These are phyloP conservation scores for Chaetomium fimeti DNA, from an alignment of 495 filamentous ascomycete genomes.

Conservation along the genomic window DNA sequence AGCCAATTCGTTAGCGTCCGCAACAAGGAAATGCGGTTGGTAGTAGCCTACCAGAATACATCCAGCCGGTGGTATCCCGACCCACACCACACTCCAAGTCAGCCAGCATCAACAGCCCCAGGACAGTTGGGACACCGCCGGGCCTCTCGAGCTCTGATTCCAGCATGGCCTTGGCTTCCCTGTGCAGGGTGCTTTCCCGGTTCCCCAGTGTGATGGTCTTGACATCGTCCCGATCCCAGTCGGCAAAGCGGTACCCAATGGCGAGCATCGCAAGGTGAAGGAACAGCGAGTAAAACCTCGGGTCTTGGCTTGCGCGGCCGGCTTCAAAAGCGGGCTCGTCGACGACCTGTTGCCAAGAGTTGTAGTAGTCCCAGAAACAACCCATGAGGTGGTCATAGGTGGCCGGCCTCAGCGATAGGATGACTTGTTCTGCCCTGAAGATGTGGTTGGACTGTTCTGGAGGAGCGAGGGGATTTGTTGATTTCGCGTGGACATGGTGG, in stretches of 20 bases:
- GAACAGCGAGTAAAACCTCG: constrained; percentile 51
- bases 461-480: constrained; percentile 17
- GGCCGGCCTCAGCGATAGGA: constrained; percentile 41
- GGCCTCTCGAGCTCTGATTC: constrained; percentile 52
- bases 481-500: constrained; percentile 36
- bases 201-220: constrained; percentile 46
- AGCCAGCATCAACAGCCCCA: constrained; percentile 50
- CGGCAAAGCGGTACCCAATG: constrained; percentile 51
- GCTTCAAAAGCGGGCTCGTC: constrained; percentile 50
- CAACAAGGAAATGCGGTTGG: too few species aligned
- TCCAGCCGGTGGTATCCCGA: constrained; percentile 53
- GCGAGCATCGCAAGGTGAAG: constrained; percentile 55
- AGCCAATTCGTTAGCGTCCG: constrained; percentile 12
- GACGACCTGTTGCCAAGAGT: constrained; percentile 47
- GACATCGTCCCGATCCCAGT: constrained; percentile 48
- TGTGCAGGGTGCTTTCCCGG: constrained; percentile 52
- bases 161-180: constrained; percentile 54
- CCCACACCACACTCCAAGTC: constrained; percentile 55
- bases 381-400: constrained; percentile 54
- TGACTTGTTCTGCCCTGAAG: constrained; percentile 46
- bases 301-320: constrained; percentile 44
- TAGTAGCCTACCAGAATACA: constrained; percentile 45
- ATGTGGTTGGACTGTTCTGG: constrained; percentile 38
- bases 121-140: constrained; percentile 51
- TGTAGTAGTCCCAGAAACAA: constrained; percentile 53